Base-by-base conservation (phyloP, 2,329 filamentous ascomycete species). In the Trichoderma lentiforme region DNA sequence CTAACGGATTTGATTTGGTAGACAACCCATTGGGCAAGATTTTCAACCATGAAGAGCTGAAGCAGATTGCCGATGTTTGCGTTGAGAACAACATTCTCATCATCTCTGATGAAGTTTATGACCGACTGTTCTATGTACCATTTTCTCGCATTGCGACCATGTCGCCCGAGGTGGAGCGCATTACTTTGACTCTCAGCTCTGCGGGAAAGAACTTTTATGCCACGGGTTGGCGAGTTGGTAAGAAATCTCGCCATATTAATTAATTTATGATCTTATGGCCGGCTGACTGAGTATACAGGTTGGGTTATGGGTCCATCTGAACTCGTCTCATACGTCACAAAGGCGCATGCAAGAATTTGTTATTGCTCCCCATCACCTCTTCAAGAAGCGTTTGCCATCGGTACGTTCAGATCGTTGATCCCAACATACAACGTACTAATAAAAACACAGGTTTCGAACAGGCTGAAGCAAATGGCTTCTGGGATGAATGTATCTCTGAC, bases 161-260 rank as follows among this genome's bases (percentile, higher is more conserved):
- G 32, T 66, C 64, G 6, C 64, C 63, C 4, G 64, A 66, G 30
- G 64, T 57, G 26, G 64, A 66, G 21, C 30, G 32, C 18, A 56
- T 66, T 34, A 66, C 64, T 21, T 36, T 66, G 4, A 66, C 64
- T 4, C 64, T 66, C 8, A 66, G 64, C 18, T 66, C 64, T 2
- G 64, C 64, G 15, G 64, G 64, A 28, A 66, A 66, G 64, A 66
- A 66, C 47, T 66, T 66, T 56, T 66, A 66, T 36, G 64, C 64
- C 30, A 66, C 64, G 1, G 64, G 64, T 18, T 66, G 64, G 64
- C 30, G 64, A 39, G 64, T 66, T 36, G 64, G 64, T 66, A 66
- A 56, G 63, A 36, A 21, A 4, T 5, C 5, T 18, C 21, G 11
- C 0, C 2, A 15, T 32, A 15, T 12, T 14, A 7, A 1, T 24